Base-by-base conservation (phyloP, 2,329 filamentous ascomycete genomes). In the Cladosporium velox region DNA sequence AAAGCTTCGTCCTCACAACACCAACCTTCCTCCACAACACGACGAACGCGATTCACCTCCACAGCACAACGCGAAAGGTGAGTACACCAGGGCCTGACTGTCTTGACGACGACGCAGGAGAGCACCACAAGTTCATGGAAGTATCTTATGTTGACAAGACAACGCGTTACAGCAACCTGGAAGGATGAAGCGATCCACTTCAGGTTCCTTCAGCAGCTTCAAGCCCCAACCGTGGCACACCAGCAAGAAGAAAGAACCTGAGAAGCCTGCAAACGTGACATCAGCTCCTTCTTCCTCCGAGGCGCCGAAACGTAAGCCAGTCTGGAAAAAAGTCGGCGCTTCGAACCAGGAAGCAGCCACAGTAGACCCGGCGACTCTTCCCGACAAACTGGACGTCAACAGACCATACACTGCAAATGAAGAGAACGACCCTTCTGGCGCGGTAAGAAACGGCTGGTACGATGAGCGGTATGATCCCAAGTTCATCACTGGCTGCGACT, bases 141-240 rank as follows among this genome's bases (percentile, higher is more conserved):
- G 15, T 44, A 44, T n/a, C 7, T 3, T n/a, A 8, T n/a, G 38
- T 15, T 21, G 18, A 49, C n/a, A 12, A 2, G 30, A 26, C 24
- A 30, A 30, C 34, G n/a, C 24, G 14, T 71, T 71, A 54, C 71
- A 80, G 77, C 90, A 91, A 59, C 86, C 93, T 66, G 91, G 91
- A 79, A 91, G 94, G 73, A 93, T 94, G 91, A 92, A 92, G 79
- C 88, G 90, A 73, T 90, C 93, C 83, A 88, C 90, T 35, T 88
- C 89, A 71, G 89, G 92, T 70, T 88, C 90, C 1, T 85, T 84
- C 64, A 88, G 87, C 26, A 85, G 84, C 15, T 86, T 84, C 26
- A 87, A 88, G 71, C 88, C 90, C 2, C 82, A 88, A 18, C 88
- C 87, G 72, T 86, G 87, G 38, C n/a, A 34, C 18, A 26, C 30